Evolutionary conservation across 805 yeast species (phyloP), one percentile per base, ranked within the genome.

Genomic region (Sungouiozyma ichnusensis): DNA sequence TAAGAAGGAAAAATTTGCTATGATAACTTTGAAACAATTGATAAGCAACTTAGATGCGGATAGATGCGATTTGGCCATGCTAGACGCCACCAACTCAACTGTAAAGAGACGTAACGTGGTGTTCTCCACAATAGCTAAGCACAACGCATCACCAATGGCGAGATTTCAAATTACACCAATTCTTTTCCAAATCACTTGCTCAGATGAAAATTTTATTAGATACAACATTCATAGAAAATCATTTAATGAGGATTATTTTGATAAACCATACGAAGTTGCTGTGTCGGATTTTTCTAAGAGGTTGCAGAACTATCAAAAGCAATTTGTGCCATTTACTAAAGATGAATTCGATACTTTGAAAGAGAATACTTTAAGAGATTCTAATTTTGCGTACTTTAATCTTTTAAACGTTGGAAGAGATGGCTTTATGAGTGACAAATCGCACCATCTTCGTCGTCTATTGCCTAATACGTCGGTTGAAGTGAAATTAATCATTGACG

Each of bases 161-260:
- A 44, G 36, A 4, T 46, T 63, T n/a, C 56, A 48, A 27, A 61
- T 74, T 11, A 67, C 69, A 37, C 70, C 82, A 2, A 55, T 78
- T 13, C 65, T 81, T 7, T 61, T 81, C 35, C 83, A 81, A 53
- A 72, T 81, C 20, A 69, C 74, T 48, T 77, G 84, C 52, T 58
- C 67, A n/a, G 74, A 77, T 53, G 58, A 59, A 24, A 66, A 66
- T 15, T 67, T 77, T 24, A 60, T 79, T 49, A 66, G 73, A 44
- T 81, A 58, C 57, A 81, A 81, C 59, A 77, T 81, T 41, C 77
- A 74, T 50, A 74, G 76, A 40, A 81, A 81, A 57, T 72, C 86
- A 0, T 66, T 63, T 41, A 79, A 79, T 53, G 70, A 68, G 33
- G 88, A 81, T 55, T 81, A 81, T 57, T 62, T 57, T 41, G 71